Conservation (phyloP, 192 early-diverging fungal genomes). For the Allomyces macrogynus region DNA sequence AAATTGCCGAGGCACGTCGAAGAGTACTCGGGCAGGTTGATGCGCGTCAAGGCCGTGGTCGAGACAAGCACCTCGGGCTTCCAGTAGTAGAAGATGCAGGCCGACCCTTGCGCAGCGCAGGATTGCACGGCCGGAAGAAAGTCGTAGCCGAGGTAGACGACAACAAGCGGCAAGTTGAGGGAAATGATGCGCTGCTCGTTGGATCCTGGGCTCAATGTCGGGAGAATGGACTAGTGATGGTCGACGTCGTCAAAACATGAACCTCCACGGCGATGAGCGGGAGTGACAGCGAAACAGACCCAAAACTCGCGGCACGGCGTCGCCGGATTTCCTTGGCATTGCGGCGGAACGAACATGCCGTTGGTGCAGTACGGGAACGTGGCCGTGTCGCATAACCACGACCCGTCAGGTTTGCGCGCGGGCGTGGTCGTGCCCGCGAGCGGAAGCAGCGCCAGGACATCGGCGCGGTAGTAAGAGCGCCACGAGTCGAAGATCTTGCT, state of each 20-base stretch:
- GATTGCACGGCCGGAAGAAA: background rate
- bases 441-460: background rate
- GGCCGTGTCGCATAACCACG: background rate
- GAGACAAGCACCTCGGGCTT: background rate
- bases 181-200: background rate
- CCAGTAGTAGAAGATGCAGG: background rate
- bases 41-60: background rate
- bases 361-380: background rate
- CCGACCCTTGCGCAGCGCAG: background rate
- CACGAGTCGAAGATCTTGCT: background rate
- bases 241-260: too few species aligned
- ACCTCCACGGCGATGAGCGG: too few species aligned
- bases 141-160: background rate
- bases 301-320: background rate
- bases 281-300: background rate
- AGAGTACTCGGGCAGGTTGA: background rate
- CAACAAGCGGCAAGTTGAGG: background rate
- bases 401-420: background rate
- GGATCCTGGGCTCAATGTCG: background rate
- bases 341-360: background rate
- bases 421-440: background rate
- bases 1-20: background rate
- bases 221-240: background rate
- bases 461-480: background rate
- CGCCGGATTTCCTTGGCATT: background rate